These are phyloP conservation scores for Pichia sp. DNA, from an alignment of 1,139 yeast species.

Conservation along the genomic window DNA sequence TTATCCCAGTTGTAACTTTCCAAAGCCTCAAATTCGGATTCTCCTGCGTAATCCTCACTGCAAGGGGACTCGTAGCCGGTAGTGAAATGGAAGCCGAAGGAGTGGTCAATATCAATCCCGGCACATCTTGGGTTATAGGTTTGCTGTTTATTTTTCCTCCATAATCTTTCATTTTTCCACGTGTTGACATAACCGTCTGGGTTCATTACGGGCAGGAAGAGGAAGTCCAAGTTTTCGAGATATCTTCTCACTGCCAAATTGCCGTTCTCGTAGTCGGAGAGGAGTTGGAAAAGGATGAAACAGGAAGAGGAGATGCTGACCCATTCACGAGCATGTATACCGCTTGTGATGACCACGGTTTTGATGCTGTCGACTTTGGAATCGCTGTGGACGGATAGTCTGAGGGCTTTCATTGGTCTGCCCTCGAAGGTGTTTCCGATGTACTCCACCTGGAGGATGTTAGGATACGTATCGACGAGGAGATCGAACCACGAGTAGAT, in stretches of 20 bases:
- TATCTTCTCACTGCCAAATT: constrained; percentile 38
- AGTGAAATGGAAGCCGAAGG: constrained; percentile 73
- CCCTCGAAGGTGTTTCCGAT: constrained; percentile 77
- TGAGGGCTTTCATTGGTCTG: constrained; percentile 61
- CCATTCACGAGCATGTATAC: constrained; percentile 92
- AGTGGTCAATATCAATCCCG: constrained; percentile 85
- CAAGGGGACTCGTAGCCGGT: constrained; percentile 63
- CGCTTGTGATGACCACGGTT: constrained; percentile 76
- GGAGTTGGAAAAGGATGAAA: constrained; percentile 53
- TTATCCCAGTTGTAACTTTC: constrained; percentile 65
- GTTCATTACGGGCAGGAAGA: constrained; percentile 76
- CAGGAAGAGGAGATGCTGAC: constrained; percentile 68
- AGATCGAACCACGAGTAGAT: constrained; percentile 70
- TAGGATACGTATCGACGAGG: constrained; percentile 54
- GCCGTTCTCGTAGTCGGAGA: constrained; percentile 45
- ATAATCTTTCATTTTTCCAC: constrained; percentile 74
- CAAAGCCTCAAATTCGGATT: constrained; percentile 66
- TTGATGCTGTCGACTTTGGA: constrained; percentile 41
- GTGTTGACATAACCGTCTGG: constrained; percentile 89
- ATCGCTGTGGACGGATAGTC: constrained; percentile 46
- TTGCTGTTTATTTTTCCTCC: constrained; percentile 86
- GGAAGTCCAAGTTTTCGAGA: constrained; percentile 55
- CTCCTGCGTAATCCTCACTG: constrained; percentile 80
- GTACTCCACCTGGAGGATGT: constrained; percentile 52
- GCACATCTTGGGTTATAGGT: constrained; percentile 63